phyloP scores from a whole-genome alignment of 2,329 filamentous ascomycete genomes.

The Trichophyton simii region DNA sequence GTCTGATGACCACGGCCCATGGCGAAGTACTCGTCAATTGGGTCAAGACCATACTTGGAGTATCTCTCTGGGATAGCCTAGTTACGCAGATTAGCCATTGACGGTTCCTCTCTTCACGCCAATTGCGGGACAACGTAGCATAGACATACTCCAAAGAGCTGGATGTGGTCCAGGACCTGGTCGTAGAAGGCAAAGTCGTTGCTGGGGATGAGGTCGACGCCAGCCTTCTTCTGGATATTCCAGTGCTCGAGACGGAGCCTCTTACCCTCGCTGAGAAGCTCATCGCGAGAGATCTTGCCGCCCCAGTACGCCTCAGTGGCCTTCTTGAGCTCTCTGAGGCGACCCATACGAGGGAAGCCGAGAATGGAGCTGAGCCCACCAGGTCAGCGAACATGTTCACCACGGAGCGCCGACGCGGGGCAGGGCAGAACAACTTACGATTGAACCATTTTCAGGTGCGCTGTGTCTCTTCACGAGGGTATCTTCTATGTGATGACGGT shows the following conservation, averaged over 20 bases:
- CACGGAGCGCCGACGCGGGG: not conserved
- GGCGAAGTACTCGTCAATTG: constrained; percentile 95
- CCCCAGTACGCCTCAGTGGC: constrained; percentile 97
- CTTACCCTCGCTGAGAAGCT: constrained; percentile 91
- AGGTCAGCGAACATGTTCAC: constrained; percentile 7
- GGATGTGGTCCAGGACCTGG: constrained; percentile 94
- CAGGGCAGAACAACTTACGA: constrained; percentile 35
- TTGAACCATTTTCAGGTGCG: constrained; percentile 44
- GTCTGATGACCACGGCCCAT: constrained; percentile 98
- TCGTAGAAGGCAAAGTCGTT: constrained; percentile 99
- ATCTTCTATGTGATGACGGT: not conserved
- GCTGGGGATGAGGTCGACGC: constrained; percentile 94
- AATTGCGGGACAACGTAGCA: not conserved
- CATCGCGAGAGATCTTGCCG: constrained; percentile 83
- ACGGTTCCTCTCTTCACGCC: no score
- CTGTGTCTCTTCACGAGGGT: not conserved
- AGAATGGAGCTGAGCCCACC: constrained; percentile 52
- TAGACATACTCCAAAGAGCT: constrained; percentile 76
- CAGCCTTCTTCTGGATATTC: constrained; percentile 98
- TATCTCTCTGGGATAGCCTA: constrained; percentile 88
- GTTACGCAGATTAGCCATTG: not conserved
- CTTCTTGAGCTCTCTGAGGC: constrained; percentile 98
- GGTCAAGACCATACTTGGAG: constrained; percentile 73
- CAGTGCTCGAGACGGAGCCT: constrained; percentile 92
- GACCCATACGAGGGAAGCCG: constrained; percentile 98